Conservation (phyloP, 768 basidiomycete species). For the Naganishia randhawae region DNA sequence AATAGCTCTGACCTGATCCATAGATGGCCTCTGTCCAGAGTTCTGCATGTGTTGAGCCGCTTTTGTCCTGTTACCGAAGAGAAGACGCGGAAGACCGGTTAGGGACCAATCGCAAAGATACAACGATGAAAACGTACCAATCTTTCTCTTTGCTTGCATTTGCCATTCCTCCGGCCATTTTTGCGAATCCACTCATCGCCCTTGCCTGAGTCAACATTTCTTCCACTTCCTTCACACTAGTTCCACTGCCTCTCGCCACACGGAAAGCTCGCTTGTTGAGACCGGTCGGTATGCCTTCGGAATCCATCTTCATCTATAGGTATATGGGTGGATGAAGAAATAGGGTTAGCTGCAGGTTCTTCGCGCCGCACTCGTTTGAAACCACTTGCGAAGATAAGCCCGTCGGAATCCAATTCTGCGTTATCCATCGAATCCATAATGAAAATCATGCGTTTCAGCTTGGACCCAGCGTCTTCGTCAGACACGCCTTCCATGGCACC, state of each 20-base stretch:
- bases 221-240: conserved; percentile 94
- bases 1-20: conserved; percentile 90
- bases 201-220: conserved; percentile 92
- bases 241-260: conserved; percentile 89
- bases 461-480: conserved; percentile 83
- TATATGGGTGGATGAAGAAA: not conserved
- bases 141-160: conserved; percentile 62
- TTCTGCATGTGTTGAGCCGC: conserved; percentile 91
- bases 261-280: conserved; percentile 85
- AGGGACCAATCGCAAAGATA: not conserved
- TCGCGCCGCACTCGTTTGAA: not conserved
- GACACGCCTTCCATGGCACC: conserved; percentile 77
- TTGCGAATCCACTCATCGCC: conserved; percentile 99
- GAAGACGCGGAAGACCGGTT: not conserved
- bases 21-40: conserved; percentile 82
- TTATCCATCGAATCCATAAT: conserved; percentile 98
- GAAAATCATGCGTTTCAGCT: conserved; percentile 96
- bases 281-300: conserved; percentile 53
- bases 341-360: not conserved
- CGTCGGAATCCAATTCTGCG: conserved; percentile 89
- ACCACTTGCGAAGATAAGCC: conserved; percentile 70
- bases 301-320: conserved; percentile 44
- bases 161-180: conserved; percentile 67
- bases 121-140: conserved; percentile 57
- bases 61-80: conserved; percentile 58